Evolutionary conservation across 1,284 basidiomycete genomes (phyloP).

Genomic region (Tilletia caries): DNA sequence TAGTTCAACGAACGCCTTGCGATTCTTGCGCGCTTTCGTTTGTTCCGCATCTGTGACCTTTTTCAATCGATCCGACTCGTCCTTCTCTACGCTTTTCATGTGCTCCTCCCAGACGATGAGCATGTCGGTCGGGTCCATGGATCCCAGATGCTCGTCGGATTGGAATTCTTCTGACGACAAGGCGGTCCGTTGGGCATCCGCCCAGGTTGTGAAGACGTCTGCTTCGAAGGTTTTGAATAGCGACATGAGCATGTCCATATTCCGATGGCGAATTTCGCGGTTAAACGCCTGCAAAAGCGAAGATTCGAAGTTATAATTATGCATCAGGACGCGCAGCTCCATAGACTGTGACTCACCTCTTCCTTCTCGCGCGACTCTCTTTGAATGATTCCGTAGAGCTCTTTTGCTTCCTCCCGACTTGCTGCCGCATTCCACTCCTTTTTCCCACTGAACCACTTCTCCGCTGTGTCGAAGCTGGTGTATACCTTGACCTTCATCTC

Average conservation of each 20-base stretch:
- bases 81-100: conserved; percentile 40
- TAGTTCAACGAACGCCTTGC: conserved; percentile 60
- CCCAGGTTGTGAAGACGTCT: conserved; percentile 46
- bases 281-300: conserved; percentile 18
- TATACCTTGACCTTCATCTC: conserved; percentile 35
- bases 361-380: conserved; percentile 32
- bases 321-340: not conserved
- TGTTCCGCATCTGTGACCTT: conserved; percentile 19
- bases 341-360: conserved; percentile 13
- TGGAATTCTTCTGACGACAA: conserved; percentile 43
- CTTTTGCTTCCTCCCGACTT: conserved; percentile 31
- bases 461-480: conserved; percentile 34
- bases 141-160: conserved; percentile 31
- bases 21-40: conserved; percentile 33
- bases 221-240: conserved; percentile 48
- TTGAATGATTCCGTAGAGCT: conserved; percentile 31
- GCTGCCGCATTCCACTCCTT: conserved; percentile 27
- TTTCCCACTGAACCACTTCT: conserved; percentile 25
- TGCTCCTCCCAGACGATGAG: conserved; percentile 47
- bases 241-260: conserved; percentile 41
- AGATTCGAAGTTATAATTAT: not conserved
- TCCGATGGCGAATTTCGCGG: conserved; percentile 30
- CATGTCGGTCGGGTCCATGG: conserved; percentile 44
- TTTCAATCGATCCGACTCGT: conserved; percentile 24
- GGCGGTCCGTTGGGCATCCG: conserved; percentile 46